Percentiles rank a stretch among this genome's conserved stretches.
Evolutionary conservation across 2,329 filamentous ascomycete species (phyloP).

Genomic region (Diaporthe helianthi): DNA sequence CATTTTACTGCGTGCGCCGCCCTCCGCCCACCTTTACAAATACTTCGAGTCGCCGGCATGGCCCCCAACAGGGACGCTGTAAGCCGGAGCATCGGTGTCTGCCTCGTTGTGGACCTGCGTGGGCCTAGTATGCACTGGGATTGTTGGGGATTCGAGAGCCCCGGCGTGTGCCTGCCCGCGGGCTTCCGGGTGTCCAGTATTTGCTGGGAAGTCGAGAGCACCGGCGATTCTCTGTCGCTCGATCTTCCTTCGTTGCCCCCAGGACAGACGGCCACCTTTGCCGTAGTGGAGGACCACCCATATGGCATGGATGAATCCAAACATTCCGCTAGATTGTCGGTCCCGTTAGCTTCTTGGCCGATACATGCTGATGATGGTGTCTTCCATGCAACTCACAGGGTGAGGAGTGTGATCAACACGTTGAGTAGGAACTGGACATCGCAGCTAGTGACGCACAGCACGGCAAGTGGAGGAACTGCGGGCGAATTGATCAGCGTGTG

Average conservation of each 20-base stretch:
- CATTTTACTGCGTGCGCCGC: neutral
- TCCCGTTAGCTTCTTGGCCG: neutral
- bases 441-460: constrained; percentile 69
- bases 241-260: neutral
- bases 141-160: neutral
- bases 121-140: too few species aligned
- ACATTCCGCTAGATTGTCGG: neutral
- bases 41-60: neutral
- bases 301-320: constrained; percentile 4
- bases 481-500: neutral
- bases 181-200: too few species aligned
- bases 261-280: neutral
- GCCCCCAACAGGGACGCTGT: neutral
- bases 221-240: neutral
- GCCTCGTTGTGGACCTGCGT: neutral
- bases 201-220: neutral
- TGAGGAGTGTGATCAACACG: constrained; percentile 68
- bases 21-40: constrained; percentile 6
- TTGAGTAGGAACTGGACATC: constrained; percentile 71
- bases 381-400: constrained; percentile 45
- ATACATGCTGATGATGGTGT: neutral
- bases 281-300: constrained; percentile 14
- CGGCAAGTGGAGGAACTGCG: constrained; percentile 70
- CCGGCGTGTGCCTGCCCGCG: too few species aligned
- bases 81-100: neutral